Conservation (phyloP, 345 rosid genomes). For the Lagerstroemia speciosa region DNA sequence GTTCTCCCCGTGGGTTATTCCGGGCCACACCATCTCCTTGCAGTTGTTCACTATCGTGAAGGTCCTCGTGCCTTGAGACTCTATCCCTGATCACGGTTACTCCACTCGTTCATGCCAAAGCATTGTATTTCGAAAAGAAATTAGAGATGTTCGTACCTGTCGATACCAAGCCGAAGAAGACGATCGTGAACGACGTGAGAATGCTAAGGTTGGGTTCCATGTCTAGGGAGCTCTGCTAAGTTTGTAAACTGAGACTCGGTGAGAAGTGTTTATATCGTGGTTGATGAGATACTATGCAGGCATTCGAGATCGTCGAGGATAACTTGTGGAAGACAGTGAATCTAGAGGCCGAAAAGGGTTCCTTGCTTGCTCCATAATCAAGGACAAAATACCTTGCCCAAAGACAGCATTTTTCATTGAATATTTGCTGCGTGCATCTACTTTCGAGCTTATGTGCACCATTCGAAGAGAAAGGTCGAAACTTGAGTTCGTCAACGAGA, state of each 20-base stretch:
- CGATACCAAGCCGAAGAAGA: neutral
- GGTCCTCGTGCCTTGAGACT: constrained; percentile 21
- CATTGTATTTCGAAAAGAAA: neutral
- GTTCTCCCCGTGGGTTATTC: constrained; percentile 18
- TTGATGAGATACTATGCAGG: neutral
- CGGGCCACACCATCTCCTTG: constrained; percentile 63
- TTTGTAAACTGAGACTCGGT: neutral
- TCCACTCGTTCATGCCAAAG: neutral
- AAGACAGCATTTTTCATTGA: neutral
- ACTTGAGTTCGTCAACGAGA: too few species aligned
- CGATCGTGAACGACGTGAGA: neutral
- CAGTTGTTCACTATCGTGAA: constrained; percentile 45
- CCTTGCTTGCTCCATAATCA: constrained; percentile 22
- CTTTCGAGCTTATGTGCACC: constrained; percentile 1
- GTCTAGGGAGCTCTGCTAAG: neutral
- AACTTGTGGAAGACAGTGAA: constrained; percentile 18
- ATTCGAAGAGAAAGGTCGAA: too few species aligned
- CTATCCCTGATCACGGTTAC: constrained; percentile 6
- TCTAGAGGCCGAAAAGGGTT: constrained; percentile 11
- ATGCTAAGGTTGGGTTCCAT: neutral
- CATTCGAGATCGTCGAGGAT: neutral
- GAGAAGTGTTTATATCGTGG: neutral
- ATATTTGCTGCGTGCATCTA: neutral
- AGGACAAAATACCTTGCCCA: constrained; percentile 10
- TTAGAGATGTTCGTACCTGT: neutral